A percentile compares a stretch with the other conserved stretches of the same genome.
Evolutionary conservation across 768 basidiomycete genomes (phyloP).

Genomic region (Suillus hirtellus): DNA sequence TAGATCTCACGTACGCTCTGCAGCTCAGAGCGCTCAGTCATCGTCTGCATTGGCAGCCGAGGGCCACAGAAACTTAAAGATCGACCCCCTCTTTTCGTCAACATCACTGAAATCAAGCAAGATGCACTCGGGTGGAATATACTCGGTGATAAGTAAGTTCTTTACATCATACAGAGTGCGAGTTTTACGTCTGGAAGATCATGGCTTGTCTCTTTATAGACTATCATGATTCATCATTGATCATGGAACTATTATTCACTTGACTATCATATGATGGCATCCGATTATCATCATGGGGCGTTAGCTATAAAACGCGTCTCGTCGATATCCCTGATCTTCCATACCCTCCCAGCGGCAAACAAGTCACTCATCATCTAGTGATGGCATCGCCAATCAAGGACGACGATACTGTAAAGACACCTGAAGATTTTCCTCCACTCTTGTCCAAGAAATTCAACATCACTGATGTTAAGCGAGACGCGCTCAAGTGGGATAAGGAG

Average conservation of each 20-base stretch:
- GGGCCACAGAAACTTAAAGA: neutral
- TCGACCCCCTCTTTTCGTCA: too few relatives aligned
- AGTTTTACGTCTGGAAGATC: neutral
- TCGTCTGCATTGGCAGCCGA: neutral
- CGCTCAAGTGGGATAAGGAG: slow-evolving; percentile 21
- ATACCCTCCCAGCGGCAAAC: neutral
- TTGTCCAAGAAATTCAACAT: slow-evolving; percentile 10
- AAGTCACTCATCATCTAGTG: neutral
- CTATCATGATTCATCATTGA: neutral
- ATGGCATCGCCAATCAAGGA: neutral
- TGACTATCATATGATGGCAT: neutral
- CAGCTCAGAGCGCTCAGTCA: neutral
- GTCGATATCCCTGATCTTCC: neutral
- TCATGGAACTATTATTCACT: neutral
- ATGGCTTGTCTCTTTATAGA: neutral
- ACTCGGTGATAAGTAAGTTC: neutral
- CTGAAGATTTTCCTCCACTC: neutral
- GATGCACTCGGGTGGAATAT: slow-evolving; percentile 19
- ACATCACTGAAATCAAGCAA: slow-evolving; percentile 10
- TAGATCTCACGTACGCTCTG: neutral
- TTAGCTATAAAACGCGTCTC: slow-evolving; percentile 2
- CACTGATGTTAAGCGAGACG: slow-evolving; percentile 14
- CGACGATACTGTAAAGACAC: neutral
- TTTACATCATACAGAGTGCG: neutral
- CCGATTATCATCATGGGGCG: neutral